These are phyloP conservation scores for Penicillium subrubescens DNA, from an alignment of 495 filamentous ascomycete species.

Conservation along the genomic window DNA sequence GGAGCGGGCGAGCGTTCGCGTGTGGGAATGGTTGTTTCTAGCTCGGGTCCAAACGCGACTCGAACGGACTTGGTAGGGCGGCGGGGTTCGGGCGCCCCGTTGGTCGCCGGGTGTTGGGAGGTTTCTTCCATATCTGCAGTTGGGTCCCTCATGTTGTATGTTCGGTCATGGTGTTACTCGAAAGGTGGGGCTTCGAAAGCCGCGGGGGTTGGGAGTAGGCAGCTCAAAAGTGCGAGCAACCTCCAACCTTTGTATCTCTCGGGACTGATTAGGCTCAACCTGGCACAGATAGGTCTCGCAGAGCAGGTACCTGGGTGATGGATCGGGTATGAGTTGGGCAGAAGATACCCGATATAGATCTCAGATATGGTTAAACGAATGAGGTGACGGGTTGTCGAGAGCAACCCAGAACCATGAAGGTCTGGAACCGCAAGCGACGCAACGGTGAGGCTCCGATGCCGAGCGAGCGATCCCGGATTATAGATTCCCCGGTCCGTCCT, in stretches of 20 bases:
- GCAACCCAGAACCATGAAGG: conserved; percentile 3
- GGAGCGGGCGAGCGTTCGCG: conserved; percentile 47
- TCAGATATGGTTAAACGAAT: background rate
- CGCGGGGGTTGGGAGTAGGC: conserved; percentile 11
- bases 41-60: conserved; percentile 48
- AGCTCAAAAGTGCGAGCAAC: conserved; percentile 14
- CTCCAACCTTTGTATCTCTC: conserved; percentile 6
- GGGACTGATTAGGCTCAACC: background rate
- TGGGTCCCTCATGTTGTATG: conserved; percentile 45
- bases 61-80: conserved; percentile 44
- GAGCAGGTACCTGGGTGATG: background rate
- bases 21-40: conserved; percentile 46
- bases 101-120: conserved; percentile 30
- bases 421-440: conserved; percentile 20
- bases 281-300: background rate
- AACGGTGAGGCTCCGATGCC: conserved; percentile 22
- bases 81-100: conserved; percentile 37
- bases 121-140: conserved; percentile 43
- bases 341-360: background rate
- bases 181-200: conserved; percentile 12
- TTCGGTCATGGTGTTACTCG: conserved; percentile 40
- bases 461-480: conserved; percentile 16
- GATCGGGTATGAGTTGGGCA: background rate
- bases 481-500: conserved; percentile 8
- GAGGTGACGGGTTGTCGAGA: conserved; percentile 4